These are phyloP conservation scores for Mortierella sp. DNA, from an alignment of 371 early-diverging fungal genomes.

Conservation along the genomic window DNA sequence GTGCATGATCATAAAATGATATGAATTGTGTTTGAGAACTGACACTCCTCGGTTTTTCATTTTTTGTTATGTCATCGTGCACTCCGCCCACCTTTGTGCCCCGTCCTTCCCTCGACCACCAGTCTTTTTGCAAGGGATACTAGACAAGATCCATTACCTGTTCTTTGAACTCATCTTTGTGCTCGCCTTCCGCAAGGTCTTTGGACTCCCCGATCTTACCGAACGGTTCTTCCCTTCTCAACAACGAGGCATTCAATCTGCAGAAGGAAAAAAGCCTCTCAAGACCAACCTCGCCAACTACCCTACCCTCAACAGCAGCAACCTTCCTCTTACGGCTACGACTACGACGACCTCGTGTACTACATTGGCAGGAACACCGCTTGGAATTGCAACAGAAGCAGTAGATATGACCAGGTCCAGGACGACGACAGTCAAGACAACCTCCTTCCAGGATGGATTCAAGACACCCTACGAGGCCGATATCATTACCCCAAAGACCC, in stretches of 20 bases:
- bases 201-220: conserved; percentile 37
- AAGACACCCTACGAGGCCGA: conserved; percentile 6
- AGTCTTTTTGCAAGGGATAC: conserved; percentile 43
- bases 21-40: not conserved
- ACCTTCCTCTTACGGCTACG: not conserved
- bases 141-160: conserved; percentile 63
- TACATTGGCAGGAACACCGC: conserved; percentile 13
- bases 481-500: not conserved
- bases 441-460: conserved; percentile 13
- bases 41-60: not conserved
- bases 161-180: conserved; percentile 63
- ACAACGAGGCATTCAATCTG: conserved; percentile 10
- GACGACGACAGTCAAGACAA: conserved; percentile 10
- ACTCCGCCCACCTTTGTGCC: not conserved
- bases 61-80: not conserved
- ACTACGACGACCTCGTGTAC: not conserved
- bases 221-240: conserved; percentile 28
- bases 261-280: conserved; percentile 21
- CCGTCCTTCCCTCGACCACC: not conserved
- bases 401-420: not conserved
- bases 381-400: not conserved
- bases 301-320: not conserved
- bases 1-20: not conserved
- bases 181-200: conserved; percentile 51
- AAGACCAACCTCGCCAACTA: conserved; percentile 28